Evolutionary conservation across 2,329 filamentous ascomycete genomes (phyloP).

Genomic region (Aspergillus quadrilineatus): DNA sequence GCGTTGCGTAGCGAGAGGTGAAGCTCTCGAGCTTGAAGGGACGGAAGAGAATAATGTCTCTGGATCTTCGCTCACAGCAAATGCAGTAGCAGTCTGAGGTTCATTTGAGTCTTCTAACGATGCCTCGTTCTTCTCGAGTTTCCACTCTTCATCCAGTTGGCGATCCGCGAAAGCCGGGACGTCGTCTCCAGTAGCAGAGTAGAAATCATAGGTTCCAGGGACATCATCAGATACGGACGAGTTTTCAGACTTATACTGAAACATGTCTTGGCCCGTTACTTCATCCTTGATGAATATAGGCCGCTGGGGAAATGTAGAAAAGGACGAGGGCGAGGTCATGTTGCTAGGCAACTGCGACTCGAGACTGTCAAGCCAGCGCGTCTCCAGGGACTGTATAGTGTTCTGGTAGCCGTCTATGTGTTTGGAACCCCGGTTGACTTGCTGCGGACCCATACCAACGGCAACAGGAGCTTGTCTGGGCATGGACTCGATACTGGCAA

Average conservation of each 20-base stretch:
- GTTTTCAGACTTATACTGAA: conserved; percentile 37
- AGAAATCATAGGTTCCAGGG: conserved; percentile 34
- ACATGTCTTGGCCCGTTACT: conserved; percentile 26
- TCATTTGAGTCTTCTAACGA: conserved; percentile 27
- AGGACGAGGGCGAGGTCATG: conserved; percentile 27
- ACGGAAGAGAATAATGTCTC: conserved; percentile 30
- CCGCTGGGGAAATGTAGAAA: conserved; percentile 22
- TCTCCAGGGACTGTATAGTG: conserved; percentile 33
- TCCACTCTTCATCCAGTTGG: conserved; percentile 37
- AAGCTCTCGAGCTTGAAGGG: conserved; percentile 26
- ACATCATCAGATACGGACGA: conserved; percentile 39
- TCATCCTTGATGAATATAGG: conserved; percentile 19
- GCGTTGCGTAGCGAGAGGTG: conserved; percentile 26
- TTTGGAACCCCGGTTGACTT: conserved; percentile 21
- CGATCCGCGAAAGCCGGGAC: conserved; percentile 30
- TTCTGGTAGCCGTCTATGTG: conserved; percentile 25
- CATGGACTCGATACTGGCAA: conserved; percentile 13
- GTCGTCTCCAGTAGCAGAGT: conserved; percentile 34
- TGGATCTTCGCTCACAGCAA: conserved; percentile 37
- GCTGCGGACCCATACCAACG: conserved; percentile 23
- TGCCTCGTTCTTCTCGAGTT: conserved; percentile 26
- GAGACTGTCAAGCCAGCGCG: conserved; percentile 35
- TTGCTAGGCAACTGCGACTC: conserved; percentile 34
- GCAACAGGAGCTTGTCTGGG: conserved; percentile 10
- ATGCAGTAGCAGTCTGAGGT: conserved; percentile 31